These are phyloP conservation scores for Sonneratia alba DNA, from an alignment of 345 rosid genomes.

Conservation along the genomic window DNA sequence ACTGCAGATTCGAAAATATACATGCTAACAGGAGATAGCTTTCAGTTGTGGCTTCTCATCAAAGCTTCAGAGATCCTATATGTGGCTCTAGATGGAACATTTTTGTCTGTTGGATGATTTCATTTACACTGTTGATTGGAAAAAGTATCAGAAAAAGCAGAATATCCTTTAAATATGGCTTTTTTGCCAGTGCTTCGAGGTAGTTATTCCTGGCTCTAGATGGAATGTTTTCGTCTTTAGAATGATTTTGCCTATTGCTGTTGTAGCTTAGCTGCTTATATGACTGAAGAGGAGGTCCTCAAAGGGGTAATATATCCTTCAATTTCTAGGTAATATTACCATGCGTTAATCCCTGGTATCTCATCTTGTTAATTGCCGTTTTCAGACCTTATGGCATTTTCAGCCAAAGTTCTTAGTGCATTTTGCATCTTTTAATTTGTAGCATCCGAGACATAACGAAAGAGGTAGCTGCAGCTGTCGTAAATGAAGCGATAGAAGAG, in stretches of 20 bases:
- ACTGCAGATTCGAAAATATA: not conserved
- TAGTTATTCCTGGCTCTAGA: not conserved
- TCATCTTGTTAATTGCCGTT: not conserved
- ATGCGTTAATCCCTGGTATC: not conserved
- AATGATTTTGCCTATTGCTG: not conserved
- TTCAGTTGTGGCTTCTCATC: not conserved
- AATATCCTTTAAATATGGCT: not conserved
- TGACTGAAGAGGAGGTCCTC: conserved; percentile 82
- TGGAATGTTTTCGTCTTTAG: not conserved
- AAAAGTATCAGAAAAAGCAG: not conserved
- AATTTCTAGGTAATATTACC: conserved; percentile 54
- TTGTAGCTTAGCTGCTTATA: conserved; percentile 84
- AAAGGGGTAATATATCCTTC: conserved; percentile 76
- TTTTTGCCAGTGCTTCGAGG: not conserved
- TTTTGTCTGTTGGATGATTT: not conserved
- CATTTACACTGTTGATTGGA: not conserved
- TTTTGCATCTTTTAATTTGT: conserved; percentile 13
- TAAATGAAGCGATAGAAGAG: conserved; percentile 77
- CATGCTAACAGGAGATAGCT: not conserved
- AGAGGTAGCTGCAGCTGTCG: conserved; percentile 79
- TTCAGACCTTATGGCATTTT: not conserved
- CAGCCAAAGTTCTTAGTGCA: not conserved
- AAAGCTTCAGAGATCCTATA: not conserved
- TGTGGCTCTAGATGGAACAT: not conserved
- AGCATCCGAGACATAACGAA: conserved; percentile 90